Percentiles rank a stretch among this genome's conserved stretches.
phyloP scores from a whole-genome alignment of 2,329 filamentous ascomycete species.

The Ceratocystis ficicola region DNA sequence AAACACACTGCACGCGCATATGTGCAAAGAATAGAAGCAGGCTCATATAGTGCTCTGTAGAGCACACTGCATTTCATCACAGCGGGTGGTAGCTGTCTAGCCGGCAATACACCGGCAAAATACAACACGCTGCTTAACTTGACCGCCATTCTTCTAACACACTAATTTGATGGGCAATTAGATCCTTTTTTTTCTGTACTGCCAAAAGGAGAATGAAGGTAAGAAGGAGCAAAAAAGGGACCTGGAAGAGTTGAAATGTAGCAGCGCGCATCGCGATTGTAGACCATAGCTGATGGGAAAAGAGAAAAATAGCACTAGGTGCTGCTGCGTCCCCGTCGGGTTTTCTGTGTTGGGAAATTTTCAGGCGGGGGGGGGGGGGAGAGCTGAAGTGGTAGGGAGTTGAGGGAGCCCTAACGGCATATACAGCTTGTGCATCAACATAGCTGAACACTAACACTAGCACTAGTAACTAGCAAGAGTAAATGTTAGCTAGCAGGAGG shows the following conservation, averaged over 20 bases:
- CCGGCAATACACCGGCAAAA: not conserved
- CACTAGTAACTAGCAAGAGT: not conserved
- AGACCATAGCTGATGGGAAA: not conserved
- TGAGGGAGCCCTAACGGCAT: not conserved
- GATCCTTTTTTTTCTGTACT: not conserved
- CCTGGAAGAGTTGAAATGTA: constrained; percentile 2
- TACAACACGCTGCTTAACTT: not conserved
- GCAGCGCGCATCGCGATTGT: not conserved
- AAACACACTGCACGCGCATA: no score
- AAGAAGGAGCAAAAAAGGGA: not conserved
- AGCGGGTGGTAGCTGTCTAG: no score
- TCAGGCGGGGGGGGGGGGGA: not conserved
- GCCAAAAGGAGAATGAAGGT: not conserved
- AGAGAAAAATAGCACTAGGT: not conserved
- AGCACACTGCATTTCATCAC: no score
- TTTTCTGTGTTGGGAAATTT: not conserved
- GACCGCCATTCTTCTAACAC: not conserved
- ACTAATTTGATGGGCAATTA: not conserved
- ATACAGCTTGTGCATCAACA: not conserved
- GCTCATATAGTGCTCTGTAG: no score
- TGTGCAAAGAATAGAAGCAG: no score
- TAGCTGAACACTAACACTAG: not conserved
- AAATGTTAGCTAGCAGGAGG: not conserved
- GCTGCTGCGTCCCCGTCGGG: not conserved
- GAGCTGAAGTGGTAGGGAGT: not conserved